Base-by-base conservation (phyloP, 768 basidiomycete genomes). In the Boletus sp. region DNA sequence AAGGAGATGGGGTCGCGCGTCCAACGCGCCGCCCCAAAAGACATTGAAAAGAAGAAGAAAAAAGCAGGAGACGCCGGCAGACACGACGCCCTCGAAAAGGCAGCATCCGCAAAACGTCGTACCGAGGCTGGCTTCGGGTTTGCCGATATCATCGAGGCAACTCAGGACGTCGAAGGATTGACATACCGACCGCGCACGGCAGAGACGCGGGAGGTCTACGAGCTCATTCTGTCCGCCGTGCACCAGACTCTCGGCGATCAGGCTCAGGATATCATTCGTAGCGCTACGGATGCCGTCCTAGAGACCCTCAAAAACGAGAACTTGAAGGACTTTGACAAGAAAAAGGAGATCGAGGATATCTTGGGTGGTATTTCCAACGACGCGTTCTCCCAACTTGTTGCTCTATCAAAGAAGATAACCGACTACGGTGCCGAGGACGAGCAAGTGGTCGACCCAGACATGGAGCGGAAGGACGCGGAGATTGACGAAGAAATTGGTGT, bases 401-500 rank as follows among this genome's bases (percentile, higher is more conserved):
- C 75, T 25, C 25, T 98, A 41, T 83, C 88, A 41, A 98, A 97
- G 77, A 97, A 97, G 77, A 87, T 98, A 37, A 97, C 96, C 0
- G 97, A 99, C 72, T 99, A 93, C 56, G 87, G 87, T 33, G 90
- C 85, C 0, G 91, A 94, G 66, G 93, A 95, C 58, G 92, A 90
- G 69, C 70, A 77, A 17, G 80, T 83, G 72, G 84, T 72, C 0
- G 93, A 94, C 64, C 88, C 88, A 0, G 91, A 92, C 60, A 77
- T 79, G 72, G 93, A 91, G 67, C 77, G 80, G 44, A 86, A 88
- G 70, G 91, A 90, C 53, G 90, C 84, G 3, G 93, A 89, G 71
- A 93, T 98, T 62, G 96, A 98, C 59, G 94, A 94, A 55, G 94
- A 96, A 62, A 85, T 90, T 41, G 95, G 96, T n/a, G 96, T 99